A percentile compares a stretch with the other conserved stretches of the same genome.
These are phyloP conservation scores for Calonectria hawksworthii DNA, from an alignment of 2,329 filamentous ascomycete species.

Conservation along the genomic window DNA sequence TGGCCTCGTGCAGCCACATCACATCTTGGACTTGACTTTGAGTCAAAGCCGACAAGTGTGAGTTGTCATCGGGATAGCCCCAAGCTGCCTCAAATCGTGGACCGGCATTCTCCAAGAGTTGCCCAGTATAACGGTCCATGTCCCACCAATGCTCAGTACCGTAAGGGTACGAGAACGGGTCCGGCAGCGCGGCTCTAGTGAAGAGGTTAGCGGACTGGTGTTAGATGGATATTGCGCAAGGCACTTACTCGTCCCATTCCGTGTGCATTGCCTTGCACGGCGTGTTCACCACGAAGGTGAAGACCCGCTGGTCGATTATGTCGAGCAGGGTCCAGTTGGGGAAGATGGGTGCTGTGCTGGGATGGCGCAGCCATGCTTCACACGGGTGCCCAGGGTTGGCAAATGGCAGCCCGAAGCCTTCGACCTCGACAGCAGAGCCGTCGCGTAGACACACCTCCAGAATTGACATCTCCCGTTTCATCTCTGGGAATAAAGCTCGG, in stretches of 20 bases:
- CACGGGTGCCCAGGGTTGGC: neutral
- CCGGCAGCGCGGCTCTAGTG: no score
- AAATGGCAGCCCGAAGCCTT: neutral
- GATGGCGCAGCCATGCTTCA: neutral
- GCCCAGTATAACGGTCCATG: neutral
- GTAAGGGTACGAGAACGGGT: neutral
- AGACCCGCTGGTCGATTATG: neutral
- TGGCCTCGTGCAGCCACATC: neutral
- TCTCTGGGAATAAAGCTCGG: no score
- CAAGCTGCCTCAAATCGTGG: neutral
- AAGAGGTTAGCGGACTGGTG: no score
- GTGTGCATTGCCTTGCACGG: neutral
- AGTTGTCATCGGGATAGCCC: neutral
- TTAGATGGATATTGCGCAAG: no score
- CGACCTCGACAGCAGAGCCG: neutral
- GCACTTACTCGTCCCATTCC: neutral
- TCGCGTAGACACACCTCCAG: no score
- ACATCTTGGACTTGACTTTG: slow-evolving; percentile 2
- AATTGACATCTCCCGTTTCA: no score
- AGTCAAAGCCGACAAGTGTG: neutral
- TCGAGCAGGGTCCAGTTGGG: neutral
- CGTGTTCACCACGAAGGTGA: neutral
- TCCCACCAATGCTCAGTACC: neutral
- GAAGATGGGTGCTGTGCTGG: neutral
- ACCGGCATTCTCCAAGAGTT: neutral